Evolutionary conservation across 345 rosid species (phyloP).

Genomic region (Eucalyptus tenuipes): DNA sequence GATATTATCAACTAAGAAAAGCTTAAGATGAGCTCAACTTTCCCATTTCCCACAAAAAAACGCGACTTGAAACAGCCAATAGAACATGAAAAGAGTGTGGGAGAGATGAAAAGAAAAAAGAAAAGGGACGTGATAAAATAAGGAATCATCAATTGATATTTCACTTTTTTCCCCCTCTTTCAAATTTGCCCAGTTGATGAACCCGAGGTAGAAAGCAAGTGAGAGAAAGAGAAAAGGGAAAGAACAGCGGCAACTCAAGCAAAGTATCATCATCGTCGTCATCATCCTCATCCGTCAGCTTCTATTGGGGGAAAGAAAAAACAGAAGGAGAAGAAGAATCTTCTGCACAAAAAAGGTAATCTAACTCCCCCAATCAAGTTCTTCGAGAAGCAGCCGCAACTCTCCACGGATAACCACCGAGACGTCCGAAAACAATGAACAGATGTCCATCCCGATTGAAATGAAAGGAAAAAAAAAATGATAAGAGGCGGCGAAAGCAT

Average conservation of each 20-base stretch:
- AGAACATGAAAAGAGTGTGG: not conserved
- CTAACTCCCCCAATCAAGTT: not conserved
- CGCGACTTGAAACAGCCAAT: constrained; percentile 3
- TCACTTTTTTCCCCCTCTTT: not conserved
- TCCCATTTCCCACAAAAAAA: not conserved
- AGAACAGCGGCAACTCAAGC: not conserved
- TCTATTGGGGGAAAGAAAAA: not conserved
- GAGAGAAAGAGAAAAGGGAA: not conserved
- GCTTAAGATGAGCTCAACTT: not conserved
- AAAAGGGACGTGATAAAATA: constrained; percentile 8
- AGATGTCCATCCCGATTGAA: not conserved
- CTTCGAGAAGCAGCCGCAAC: not conserved
- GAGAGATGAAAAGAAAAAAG: not conserved
- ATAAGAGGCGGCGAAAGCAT: not conserved
- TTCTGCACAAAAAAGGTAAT: not conserved
- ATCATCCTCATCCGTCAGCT: not conserved
- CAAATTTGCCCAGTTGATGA: not conserved
- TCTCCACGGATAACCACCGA: not conserved
- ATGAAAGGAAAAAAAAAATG: not conserved
- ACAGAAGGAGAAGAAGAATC: not conserved
- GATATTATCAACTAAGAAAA: not conserved
- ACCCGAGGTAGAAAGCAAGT: constrained; percentile 6
- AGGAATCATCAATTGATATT: not conserved
- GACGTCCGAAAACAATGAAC: not conserved
- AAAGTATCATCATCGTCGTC: not conserved